phyloP scores from a whole-genome alignment of 2,329 filamentous ascomycete species.

The Capronia epimyces region DNA sequence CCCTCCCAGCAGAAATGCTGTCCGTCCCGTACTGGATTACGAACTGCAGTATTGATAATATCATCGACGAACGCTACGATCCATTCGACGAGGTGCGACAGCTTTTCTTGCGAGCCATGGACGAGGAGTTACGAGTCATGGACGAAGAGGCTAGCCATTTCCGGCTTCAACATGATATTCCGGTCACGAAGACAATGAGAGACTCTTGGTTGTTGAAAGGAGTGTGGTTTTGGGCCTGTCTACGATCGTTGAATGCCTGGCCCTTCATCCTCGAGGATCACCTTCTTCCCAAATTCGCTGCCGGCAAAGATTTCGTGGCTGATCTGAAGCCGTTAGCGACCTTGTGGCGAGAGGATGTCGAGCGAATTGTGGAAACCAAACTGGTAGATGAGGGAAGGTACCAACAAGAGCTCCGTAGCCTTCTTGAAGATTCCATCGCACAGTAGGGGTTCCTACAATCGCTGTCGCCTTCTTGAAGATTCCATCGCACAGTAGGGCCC shows the following conservation, averaged over 20 bases:
- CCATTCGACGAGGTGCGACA: background rate
- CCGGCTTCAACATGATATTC: background rate
- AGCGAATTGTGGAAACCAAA: background rate
- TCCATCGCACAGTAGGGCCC: too few relatives aligned
- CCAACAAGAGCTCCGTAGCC: background rate
- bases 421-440: background rate
- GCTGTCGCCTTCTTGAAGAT: too few relatives aligned
- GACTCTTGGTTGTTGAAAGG: background rate
- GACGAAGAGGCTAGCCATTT: background rate
- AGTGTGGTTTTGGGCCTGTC: background rate
- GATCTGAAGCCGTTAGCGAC: background rate
- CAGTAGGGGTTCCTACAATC: too few relatives aligned
- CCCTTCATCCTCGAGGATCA: background rate
- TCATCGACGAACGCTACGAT: background rate
- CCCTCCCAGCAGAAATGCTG: constrained; percentile 25
- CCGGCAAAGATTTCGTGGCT: background rate
- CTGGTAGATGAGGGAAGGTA: background rate
- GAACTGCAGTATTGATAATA: background rate
- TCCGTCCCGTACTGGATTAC: constrained; percentile 27
- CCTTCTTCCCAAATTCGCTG: background rate
- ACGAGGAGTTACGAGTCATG: too few relatives aligned
- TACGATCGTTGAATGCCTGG: background rate
- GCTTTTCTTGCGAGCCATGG: background rate
- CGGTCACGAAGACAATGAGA: background rate
- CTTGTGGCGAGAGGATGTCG: background rate